Evolutionary conservation across 345 rosid genomes (phyloP).

Genomic region (Rhizophora apiculata): DNA sequence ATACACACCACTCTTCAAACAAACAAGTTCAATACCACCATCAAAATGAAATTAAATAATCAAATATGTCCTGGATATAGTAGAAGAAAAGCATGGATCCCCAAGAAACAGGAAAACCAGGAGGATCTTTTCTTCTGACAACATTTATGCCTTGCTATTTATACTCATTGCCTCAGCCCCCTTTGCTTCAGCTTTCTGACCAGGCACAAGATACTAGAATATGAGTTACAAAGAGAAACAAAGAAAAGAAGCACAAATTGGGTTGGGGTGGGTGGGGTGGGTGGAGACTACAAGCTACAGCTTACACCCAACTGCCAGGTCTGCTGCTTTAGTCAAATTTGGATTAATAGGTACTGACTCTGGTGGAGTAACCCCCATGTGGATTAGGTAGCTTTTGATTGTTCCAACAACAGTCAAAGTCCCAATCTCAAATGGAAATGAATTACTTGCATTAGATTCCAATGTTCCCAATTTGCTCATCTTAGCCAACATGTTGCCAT

Average conservation of each 20-base stretch:
- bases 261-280: too few species aligned
- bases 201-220: background rate
- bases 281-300: too few species aligned
- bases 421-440: background rate
- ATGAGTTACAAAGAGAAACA: background rate
- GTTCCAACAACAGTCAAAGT: too few species aligned
- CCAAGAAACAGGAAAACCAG: background rate
- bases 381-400: background rate
- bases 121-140: background rate
- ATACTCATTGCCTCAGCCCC: conserved; percentile 9
- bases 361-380: too few species aligned
- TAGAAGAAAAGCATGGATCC: background rate
- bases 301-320: too few species aligned
- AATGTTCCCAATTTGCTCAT: conserved; percentile 7
- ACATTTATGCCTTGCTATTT: conserved; percentile 20
- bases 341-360: too few species aligned
- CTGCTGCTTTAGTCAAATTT: too few species aligned
- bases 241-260: background rate
- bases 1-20: too few species aligned
- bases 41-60: too few species aligned
- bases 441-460: background rate
- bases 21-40: too few species aligned
- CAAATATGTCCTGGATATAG: background rate
- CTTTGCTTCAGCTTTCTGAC: conserved; percentile 16
- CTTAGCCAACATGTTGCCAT: conserved; percentile 9